Base-by-base conservation (phyloP, 1,139 yeast genomes). In the Geotrichum histeridarum region DNA sequence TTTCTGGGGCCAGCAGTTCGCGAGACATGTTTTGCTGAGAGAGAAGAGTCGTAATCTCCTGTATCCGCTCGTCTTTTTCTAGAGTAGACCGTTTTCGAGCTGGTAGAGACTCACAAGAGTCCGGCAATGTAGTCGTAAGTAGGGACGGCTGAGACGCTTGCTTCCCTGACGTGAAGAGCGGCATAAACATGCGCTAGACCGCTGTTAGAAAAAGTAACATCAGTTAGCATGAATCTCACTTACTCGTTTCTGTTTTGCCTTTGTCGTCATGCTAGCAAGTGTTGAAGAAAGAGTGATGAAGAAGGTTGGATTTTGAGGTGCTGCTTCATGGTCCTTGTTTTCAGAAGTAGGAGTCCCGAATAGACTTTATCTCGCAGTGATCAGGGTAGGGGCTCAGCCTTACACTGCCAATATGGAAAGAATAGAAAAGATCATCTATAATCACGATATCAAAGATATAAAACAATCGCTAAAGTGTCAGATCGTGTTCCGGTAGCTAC, bases 1-100 rank as follows among this genome's bases (percentile, higher is more conserved):
- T 55, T 43, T 55, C 58, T n/a, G 38, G 32, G 22, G 51, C n/a
- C 14, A 55, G 15, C 22, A 11, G 4, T 11, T 55, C 58, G 27
- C 22, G 36, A 1, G 54, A 48, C 5, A 46, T 37, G 15, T 47
- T 42, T 33, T 39, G 37, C 30, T 31, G 15, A 5, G 31, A 9
- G 11, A 51, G 39, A 8, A 15, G 12, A 11, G 27, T 22, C 11
- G 33, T 22, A 18, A 45, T 33, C 12, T 51, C 47, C 12, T 38
- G 42, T n/a, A 51, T 14, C 14, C 36, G 41, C 30, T 14, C 8
- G 42, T 51, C 54, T 8, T 22, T 14, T 31, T 45, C 48, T 14
- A 43, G 18, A 6, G 30, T 30, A 2, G 36, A 37, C 11, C 35
- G 38, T 15, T 27, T 36, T 30, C 18, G 35, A 12, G 49, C 3